Conservation (phyloP, 2,329 filamentous ascomycete genomes). For the Trichoderma breve region DNA sequence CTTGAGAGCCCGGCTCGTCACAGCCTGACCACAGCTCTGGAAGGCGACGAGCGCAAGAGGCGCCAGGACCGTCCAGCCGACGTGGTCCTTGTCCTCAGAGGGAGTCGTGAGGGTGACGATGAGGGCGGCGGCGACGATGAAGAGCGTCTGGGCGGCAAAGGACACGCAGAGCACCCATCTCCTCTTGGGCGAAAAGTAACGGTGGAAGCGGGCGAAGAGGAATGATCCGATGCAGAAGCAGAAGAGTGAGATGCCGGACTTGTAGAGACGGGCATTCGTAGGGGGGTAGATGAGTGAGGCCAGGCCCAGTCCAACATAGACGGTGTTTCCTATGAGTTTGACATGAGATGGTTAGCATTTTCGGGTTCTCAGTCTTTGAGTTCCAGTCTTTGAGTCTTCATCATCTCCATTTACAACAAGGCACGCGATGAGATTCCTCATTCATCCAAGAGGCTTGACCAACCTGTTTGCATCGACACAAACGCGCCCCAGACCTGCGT, state of each 20-base stretch:
- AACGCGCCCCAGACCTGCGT: slow-evolving; percentile 78
- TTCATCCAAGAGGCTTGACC: slow-evolving; percentile 24
- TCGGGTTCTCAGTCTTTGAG: neutral
- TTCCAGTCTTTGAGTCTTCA: neutral
- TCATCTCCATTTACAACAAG: neutral
- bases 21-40: slow-evolving; percentile 74
- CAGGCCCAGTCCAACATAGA: slow-evolving; percentile 75
- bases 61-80: slow-evolving; percentile 59
- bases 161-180: slow-evolving; percentile 64
- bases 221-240: slow-evolving; percentile 72
- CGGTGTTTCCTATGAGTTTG: slow-evolving; percentile 60
- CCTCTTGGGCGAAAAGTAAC: slow-evolving; percentile 56
- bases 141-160: slow-evolving; percentile 51
- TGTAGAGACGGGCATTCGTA: slow-evolving; percentile 39
- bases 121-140: slow-evolving; percentile 52
- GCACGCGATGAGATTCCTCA: neutral
- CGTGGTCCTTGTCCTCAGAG: slow-evolving; percentile 40
- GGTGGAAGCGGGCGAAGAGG: slow-evolving; percentile 68
- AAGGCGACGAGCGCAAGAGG: slow-evolving; percentile 71
- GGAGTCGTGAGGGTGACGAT: slow-evolving; percentile 51
- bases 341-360: neutral
- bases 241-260: slow-evolving; percentile 66
- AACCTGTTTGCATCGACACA: slow-evolving; percentile 80
- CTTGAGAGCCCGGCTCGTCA: slow-evolving; percentile 67
- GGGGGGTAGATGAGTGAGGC: slow-evolving; percentile 46